Conservation (phyloP, 202 grass and related monocot genomes). For the Sporobolus alterniflorus region DNA sequence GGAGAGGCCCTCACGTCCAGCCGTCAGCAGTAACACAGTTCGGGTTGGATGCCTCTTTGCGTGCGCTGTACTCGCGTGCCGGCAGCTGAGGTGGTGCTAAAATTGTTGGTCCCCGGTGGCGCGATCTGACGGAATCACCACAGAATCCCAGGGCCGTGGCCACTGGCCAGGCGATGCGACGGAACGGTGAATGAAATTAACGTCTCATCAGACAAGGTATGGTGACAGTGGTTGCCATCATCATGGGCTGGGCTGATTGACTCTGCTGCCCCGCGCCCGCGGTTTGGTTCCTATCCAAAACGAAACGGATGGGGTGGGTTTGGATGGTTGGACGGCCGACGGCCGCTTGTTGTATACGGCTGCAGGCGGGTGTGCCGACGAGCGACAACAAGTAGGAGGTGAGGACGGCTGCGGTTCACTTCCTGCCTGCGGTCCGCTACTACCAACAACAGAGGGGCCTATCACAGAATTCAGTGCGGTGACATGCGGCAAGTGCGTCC, state of each 20-base stretch:
- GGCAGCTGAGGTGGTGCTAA: constrained; percentile 1
- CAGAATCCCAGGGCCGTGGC: neutral
- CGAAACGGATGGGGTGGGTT: neutral
- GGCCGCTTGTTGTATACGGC: no score
- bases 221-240: constrained; percentile 4
- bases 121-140: neutral
- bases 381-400: no score
- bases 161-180: neutral
- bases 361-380: no score
- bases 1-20: neutral
- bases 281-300: constrained; percentile 38
- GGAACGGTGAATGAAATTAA: neutral
- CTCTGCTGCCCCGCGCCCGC: constrained; percentile 1
- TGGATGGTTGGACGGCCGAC: no score
- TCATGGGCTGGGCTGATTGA: neutral
- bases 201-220: neutral
- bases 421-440: no score
- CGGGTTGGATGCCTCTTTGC: neutral
- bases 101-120: neutral
- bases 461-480: no score
- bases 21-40: neutral
- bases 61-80: neutral
- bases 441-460: no score
- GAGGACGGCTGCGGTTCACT: no score
- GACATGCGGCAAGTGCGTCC: no score